phyloP scores from a whole-genome alignment of 2,329 filamentous ascomycete species.

The Pseudogymnoascus sp. region DNA sequence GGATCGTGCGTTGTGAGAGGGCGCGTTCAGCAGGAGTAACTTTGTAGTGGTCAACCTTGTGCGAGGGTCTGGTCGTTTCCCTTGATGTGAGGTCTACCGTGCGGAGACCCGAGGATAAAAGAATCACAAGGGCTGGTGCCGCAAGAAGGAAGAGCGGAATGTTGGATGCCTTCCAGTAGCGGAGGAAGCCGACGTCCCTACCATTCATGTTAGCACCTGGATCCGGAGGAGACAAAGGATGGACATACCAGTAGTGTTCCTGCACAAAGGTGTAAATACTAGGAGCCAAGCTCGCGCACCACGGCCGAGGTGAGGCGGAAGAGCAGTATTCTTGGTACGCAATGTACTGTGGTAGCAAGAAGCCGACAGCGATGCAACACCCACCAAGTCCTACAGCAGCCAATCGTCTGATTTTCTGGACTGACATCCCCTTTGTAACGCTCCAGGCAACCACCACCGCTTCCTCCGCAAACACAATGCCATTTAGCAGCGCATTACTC shows the following conservation, averaged over 20 bases:
- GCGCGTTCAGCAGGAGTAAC: not conserved
- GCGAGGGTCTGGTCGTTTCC: constrained; percentile 10
- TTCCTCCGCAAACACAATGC: constrained; percentile 53
- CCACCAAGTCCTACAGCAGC: constrained; percentile 58
- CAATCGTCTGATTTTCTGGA: constrained; percentile 43
- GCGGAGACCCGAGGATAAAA: constrained; percentile 53
- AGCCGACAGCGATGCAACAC: constrained; percentile 56
- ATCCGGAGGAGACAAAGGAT: not conserved
- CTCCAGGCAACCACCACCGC: constrained; percentile 49
- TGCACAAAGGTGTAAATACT: constrained; percentile 93
- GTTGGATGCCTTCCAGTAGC: constrained; percentile 85
- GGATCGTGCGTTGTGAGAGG: not conserved
- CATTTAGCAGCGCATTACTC: constrained; percentile 80
- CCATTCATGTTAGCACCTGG: constrained; percentile 1
- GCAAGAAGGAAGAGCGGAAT: constrained; percentile 82
- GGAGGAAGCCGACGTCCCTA: constrained; percentile 81
- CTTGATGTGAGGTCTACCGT: constrained; percentile 30
- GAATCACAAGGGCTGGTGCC: constrained; percentile 62
- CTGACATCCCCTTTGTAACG: constrained; percentile 35
- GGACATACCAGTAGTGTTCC: constrained; percentile 72
- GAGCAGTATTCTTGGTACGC: constrained; percentile 68
- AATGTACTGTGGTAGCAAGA: constrained; percentile 61
- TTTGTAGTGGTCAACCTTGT: constrained; percentile 12
- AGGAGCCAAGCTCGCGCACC: constrained; percentile 67
- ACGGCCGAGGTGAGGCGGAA: constrained; percentile 45